Base-by-base conservation (phyloP, 371 early-diverging fungal genomes). In the Mortierella sp. region DNA sequence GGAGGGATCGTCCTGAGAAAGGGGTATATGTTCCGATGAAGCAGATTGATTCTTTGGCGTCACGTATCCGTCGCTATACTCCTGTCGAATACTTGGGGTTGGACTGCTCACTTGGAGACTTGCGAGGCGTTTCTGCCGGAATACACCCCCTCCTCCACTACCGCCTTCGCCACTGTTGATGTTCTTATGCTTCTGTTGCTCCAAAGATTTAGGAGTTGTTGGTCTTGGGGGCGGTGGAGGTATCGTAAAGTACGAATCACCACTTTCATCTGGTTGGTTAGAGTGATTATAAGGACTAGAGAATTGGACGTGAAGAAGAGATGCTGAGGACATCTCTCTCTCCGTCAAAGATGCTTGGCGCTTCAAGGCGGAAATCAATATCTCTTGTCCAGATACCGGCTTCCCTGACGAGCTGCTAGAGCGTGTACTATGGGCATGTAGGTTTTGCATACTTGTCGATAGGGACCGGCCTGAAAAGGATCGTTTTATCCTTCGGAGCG, bases 341-440 rank as follows among this genome's bases (percentile, higher is more conserved):
- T 72, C 78, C 10, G 64, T 64, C 57, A 71, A 31, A 0, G 78
- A 72, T 1, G 78, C 65, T 45, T 77, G 72, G 1, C 78, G 78
- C 40, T 51, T 77, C 56, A 77, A 42, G 4, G 72, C 61, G 26
- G 77, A 68, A 0, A 58, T 54, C 26, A 68, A 61, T 1, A 59
- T 56, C 1, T 62, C 77, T 10, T 76, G 72, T 4, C 66, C 62
- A 10, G 32, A 40, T 7, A 51, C 17, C 3, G 47, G 35, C 45
- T 51, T 67, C 7, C 65, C 68, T 9, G 68, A 61, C 3, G 65
- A 54, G 0, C 55, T 47, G 32, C 68, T 65, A 3, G 77, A 63
- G 19, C 78, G 35, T 9, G 58, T 34, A 29, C 49, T 68, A 47
- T 43, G 47, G 3, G 64, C 64, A 60, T 70, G 74, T 10, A 73